A percentile compares a stretch with the other conserved stretches of the same genome.
phyloP scores from a whole-genome alignment of 2,329 filamentous ascomycete genomes.

The Alternaria burnsii region DNA sequence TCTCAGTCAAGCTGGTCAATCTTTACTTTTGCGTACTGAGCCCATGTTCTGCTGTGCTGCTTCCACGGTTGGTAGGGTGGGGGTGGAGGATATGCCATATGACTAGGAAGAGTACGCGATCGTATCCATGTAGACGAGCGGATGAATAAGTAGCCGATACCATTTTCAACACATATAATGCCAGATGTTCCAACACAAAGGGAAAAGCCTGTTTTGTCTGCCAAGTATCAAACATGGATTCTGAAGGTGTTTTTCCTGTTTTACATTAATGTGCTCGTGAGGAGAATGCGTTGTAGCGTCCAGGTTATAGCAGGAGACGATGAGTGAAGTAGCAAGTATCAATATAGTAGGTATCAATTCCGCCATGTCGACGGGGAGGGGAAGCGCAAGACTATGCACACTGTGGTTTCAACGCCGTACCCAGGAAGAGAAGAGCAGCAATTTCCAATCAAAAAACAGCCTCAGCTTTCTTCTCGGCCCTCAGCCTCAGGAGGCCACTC shows the following conservation, averaged over 20 bases:
- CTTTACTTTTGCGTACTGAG: slow-evolving; percentile 7
- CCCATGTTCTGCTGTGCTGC: neutral
- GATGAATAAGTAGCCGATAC: slow-evolving; percentile 9
- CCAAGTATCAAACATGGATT: neutral
- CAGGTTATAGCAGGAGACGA: neutral
- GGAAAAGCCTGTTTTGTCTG: neutral
- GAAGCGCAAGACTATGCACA: slow-evolving; percentile 14
- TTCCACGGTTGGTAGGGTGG: neutral
- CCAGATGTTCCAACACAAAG: neutral
- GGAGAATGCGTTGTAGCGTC: neutral
- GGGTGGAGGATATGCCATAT: neutral
- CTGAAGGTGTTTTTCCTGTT: neutral
- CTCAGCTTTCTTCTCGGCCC: slow-evolving; percentile 5
- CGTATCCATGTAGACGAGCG: slow-evolving; percentile 5
- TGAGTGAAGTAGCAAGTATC: neutral
- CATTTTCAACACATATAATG: slow-evolving; percentile 9
- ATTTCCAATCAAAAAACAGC: slow-evolving; percentile 10
- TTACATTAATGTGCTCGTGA: neutral
- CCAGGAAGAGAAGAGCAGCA: slow-evolving; percentile 11
- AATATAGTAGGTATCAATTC: slow-evolving; percentile 17
- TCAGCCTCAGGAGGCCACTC: slow-evolving; percentile 6
- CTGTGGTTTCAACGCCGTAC: slow-evolving; percentile 19
- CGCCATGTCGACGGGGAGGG: slow-evolving; percentile 5
- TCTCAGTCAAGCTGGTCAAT: neutral
- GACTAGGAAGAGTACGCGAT: neutral